A percentile compares a stretch with the other conserved stretches of the same genome.
phyloP scores from a whole-genome alignment of 2,329 filamentous ascomycete genomes.

The Pseudocercospora fuligena region DNA sequence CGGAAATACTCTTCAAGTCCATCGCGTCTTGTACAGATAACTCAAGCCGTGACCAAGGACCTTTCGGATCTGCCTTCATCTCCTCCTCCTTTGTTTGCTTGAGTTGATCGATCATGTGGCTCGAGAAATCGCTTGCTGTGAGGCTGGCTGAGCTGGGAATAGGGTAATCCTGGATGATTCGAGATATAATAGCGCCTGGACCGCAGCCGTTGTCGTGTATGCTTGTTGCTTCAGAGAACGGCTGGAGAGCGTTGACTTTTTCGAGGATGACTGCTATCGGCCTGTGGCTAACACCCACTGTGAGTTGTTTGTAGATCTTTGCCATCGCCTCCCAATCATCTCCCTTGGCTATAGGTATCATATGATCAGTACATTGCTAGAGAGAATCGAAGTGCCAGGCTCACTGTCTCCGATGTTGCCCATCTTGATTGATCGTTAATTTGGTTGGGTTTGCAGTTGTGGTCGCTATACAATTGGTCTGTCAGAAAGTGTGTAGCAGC shows the following conservation, averaged over 20 bases:
- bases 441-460: background rate
- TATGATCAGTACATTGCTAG: background rate
- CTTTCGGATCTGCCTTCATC: conserved; percentile 21
- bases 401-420: background rate
- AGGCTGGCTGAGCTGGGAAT: conserved; percentile 30
- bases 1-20: conserved; percentile 31
- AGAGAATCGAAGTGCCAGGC: background rate
- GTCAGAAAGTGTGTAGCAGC: background rate
- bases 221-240: conserved; percentile 36
- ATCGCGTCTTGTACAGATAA: conserved; percentile 35
- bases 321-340: conserved; percentile 33
- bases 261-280: conserved; percentile 35
- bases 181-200: conserved; percentile 36
- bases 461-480: background rate
- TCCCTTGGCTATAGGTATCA: conserved; percentile 24
- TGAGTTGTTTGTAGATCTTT: conserved; percentile 31
- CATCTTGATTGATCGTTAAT: background rate
- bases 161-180: conserved; percentile 32
- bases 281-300: conserved; percentile 19
- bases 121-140: conserved; percentile 38
- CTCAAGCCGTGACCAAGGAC: conserved; percentile 35
- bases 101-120: conserved; percentile 38
- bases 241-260: conserved; percentile 29
- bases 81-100: conserved; percentile 21
- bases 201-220: conserved; percentile 43